A percentile compares a stretch with the other conserved stretches of the same genome.
These are phyloP conservation scores for Spizellomyces punctatus DNA, from an alignment of 192 early-diverging fungal species.

Conservation along the genomic window DNA sequence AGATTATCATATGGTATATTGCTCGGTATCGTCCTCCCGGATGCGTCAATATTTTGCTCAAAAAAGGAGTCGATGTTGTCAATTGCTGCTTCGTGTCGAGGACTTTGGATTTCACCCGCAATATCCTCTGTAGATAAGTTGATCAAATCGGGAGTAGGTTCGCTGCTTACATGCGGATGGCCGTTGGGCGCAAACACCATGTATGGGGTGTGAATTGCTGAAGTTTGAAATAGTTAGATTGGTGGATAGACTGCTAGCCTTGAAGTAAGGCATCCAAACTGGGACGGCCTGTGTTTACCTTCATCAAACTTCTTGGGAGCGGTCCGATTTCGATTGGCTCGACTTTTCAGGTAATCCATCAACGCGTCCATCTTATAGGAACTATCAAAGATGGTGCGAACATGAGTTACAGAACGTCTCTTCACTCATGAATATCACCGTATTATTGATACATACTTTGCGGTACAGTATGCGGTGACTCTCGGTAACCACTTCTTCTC, in stretches of 20 bases:
- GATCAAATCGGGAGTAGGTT: conserved; percentile 20
- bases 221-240: background rate
- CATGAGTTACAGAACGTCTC: background rate
- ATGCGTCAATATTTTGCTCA: conserved; percentile 41
- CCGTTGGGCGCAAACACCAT: background rate
- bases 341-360: conserved; percentile 53
- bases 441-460: conserved; percentile 48
- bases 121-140: conserved; percentile 14
- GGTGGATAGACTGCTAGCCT: too few species aligned
- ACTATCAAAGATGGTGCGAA: conserved; percentile 35
- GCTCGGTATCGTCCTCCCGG: conserved; percentile 29
- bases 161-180: background rate
- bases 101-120: background rate
- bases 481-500: conserved; percentile 62
- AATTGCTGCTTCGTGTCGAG: conserved; percentile 15
- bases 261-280: background rate
- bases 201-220: conserved; percentile 25
- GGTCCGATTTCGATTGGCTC: conserved; percentile 34
- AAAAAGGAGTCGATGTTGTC: conserved; percentile 34
- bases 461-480: conserved; percentile 78
- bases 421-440: too few species aligned
- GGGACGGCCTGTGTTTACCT: conserved; percentile 18
- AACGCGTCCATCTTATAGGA: conserved; percentile 55
- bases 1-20: conserved; percentile 27
- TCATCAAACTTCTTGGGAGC: conserved; percentile 51